Evolutionary conservation across 2,329 filamentous ascomycete species (phyloP), one percentile per base, ranked within the genome.

Genomic region (Sclerotinia borealis): DNA sequence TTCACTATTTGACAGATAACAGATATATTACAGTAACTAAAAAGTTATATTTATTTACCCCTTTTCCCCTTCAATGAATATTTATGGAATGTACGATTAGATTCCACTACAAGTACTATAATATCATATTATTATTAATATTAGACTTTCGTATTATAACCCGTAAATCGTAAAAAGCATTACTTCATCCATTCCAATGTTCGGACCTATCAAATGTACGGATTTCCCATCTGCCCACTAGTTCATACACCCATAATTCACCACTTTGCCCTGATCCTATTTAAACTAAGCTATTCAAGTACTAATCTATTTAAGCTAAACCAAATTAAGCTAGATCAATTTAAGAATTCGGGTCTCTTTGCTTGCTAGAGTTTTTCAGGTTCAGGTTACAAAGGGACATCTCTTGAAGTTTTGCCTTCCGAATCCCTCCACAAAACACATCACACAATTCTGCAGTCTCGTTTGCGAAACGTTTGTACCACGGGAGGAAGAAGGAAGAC

Each of bases 401-500:
- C 39, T 43, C n/a, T 55, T 56, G 13, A 9, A 56, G n/a, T 59
- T 51, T 59, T 51, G 22, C 56, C 56, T 59, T 59, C 43, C 43
- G 47, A 59, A 59, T 59, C 43, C 56, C 45, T 59, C 56, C 56
- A 59, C 45, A 51, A 45, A 56, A 59, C 48, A 58, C 59, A 58
- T 58, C 60, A 55, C 60, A 65, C 65, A 65, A 66, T 71, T 71
- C 68, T 68, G 67, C 63, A 62, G 64, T 63, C 61, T 60, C 45
- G 36, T 43, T 61, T 65, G 65, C 67, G 66, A 64, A 66, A 70
- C 68, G 68, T 56, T 70, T 67, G 68, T 70, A 69, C 47, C 69
- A 69, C 63, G 70, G 71, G 69, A 69, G 69, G 71, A 69, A 67
- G 71, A 69, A 71, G 70, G 69, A 71, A 69, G 70, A 69, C 65